Base-by-base conservation (phyloP, 495 filamentous ascomycete genomes). In the Pyronema omphalodes region DNA sequence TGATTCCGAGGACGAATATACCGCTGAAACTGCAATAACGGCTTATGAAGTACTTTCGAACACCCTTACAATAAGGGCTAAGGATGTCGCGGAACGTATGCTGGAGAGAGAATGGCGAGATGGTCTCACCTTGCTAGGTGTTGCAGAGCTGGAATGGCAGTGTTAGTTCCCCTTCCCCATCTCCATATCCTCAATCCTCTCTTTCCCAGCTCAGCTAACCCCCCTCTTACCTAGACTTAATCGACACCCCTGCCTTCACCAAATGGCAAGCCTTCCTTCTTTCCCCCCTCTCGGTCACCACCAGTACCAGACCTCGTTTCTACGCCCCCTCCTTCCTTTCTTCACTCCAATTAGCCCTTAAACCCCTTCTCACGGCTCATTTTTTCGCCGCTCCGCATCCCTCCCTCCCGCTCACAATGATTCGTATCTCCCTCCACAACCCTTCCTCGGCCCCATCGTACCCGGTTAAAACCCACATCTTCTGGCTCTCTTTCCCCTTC, bases 61-160 rank as follows among this genome's bases (percentile, higher is more conserved):
- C 12, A 11, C 17, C 15, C 65, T 69, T 17, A 69, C 71, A 17
- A 59, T 79, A 0, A 69, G 70, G 37, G 66, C 67, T 7, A 64
- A 64, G 45, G 86, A 93, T 62, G 74, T 89, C 4, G 69, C 84
- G 6, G 83, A 86, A 59, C 74, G 84, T 33, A 81, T 93, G 39
- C 58, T 83, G 0, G 81, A 88, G 54, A 83, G 83, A 43, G 86
- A 93, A 64, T 93, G 86, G 85, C 73, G 84, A 17, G 73, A 79
- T 49, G 86, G 86, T 0, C 69, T 93, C 17, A 80, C 75, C 0
- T 67, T 93, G 12, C 70, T 89, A 3, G 85, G 83, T 46, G 88
- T 86, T 74, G 79, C 80, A 12, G 86, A 93, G 59, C 67, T 86
- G 11, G 81, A 83, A 56, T 72, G 56, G 17, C 51, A 45, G 8